Evolutionary conservation across 2,329 filamentous ascomycete species (phyloP).

Genomic region (Hirsutella rhossiliensis): DNA sequence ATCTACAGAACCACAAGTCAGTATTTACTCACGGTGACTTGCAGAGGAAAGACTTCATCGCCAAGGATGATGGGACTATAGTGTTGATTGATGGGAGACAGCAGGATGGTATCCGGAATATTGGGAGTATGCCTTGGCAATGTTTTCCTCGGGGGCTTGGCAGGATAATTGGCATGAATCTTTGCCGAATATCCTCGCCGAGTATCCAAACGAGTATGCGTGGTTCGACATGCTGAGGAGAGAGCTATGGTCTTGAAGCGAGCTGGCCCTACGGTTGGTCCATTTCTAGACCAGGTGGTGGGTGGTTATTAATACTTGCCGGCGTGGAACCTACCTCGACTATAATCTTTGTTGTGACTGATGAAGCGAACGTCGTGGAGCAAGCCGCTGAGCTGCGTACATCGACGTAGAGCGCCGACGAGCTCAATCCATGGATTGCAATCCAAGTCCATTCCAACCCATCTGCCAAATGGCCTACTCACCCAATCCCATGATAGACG

Average conservation of each 20-base stretch:
- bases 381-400: too few relatives aligned
- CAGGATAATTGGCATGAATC: slow-evolving; percentile 11
- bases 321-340: too few relatives aligned
- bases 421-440: too few relatives aligned
- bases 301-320: too few relatives aligned
- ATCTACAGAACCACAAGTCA: background rate
- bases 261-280: too few relatives aligned
- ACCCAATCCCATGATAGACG: too few relatives aligned
- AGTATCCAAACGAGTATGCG: slow-evolving; percentile 8
- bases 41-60: slow-evolving; percentile 1
- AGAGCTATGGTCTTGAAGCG: slow-evolving; percentile 9
- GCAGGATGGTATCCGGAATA: slow-evolving; percentile 12
- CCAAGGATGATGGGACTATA: background rate
- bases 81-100: slow-evolving; percentile 8
- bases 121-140: slow-evolving; percentile 10
- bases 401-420: too few relatives aligned
- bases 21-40: slow-evolving; percentile 2
- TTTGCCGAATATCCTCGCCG: slow-evolving; percentile 7
- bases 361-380: too few relatives aligned
- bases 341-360: too few relatives aligned
- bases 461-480: too few relatives aligned
- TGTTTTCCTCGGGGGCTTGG: slow-evolving; percentile 5
- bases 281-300: too few relatives aligned
- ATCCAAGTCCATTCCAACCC: too few relatives aligned
- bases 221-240: slow-evolving; percentile 8